A percentile compares a stretch with the other conserved stretches of the same genome.
Evolutionary conservation across 176 grass and related monocot genomes (phyloP).

Genomic region (Aegilops sharonensis): DNA sequence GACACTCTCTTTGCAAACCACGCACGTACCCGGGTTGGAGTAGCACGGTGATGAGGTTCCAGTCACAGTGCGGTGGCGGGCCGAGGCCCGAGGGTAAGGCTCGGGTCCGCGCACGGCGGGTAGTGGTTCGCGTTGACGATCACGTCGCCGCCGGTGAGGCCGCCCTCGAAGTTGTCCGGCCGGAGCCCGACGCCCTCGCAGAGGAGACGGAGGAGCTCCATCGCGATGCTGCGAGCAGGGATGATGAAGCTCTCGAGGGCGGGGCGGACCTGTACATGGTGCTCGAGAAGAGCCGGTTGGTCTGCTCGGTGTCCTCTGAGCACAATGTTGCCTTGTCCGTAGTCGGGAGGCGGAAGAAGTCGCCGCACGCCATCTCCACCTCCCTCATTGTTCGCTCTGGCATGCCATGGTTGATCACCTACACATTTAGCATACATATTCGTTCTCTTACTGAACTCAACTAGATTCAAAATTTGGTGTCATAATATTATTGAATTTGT

Average conservation of each 20-base stretch:
- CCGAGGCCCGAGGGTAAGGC: neutral
- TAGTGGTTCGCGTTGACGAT: constrained; percentile 38
- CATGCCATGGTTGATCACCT: constrained; percentile 13
- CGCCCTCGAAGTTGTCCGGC: constrained; percentile 19
- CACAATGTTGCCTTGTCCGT: constrained; percentile 45
- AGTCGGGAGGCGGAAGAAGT: constrained; percentile 52
- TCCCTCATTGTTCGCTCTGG: neutral
- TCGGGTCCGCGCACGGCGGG: constrained; percentile 32
- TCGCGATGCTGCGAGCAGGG: constrained; percentile 34
- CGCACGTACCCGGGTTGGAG: constrained; percentile 37
- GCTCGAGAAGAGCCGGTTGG: constrained; percentile 59
- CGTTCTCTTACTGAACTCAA: no score
- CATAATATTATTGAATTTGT: no score
- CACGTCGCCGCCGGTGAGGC: constrained; percentile 20
- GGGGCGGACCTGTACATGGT: constrained; percentile 37
- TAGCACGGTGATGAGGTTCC: constrained; percentile 28
- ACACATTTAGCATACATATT: no score
- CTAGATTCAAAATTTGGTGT: no score
- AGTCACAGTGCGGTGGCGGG: neutral
- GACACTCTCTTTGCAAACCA: constrained; percentile 42
- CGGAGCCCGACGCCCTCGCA: constrained; percentile 32
- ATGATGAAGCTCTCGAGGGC: constrained; percentile 42
- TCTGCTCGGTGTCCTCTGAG: constrained; percentile 35
- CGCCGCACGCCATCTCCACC: constrained; percentile 10
- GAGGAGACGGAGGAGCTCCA: constrained; percentile 35